Evolutionary conservation across 306 rosid genomes (phyloP).

Genomic region (Datisca glomerata): DNA sequence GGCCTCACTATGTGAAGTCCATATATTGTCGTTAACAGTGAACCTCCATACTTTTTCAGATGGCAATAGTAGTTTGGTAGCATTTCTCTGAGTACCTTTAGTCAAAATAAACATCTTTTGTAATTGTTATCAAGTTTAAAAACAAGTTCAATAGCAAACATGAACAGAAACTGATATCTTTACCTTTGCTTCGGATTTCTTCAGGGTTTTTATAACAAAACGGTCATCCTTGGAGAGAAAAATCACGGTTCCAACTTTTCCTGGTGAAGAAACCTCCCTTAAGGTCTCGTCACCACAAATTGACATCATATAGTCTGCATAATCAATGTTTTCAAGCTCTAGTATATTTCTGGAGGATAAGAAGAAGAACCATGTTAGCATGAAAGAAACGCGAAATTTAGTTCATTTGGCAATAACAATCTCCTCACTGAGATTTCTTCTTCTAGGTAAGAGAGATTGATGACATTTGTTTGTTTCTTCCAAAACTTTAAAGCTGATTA

Average conservation of each 20-base stretch:
- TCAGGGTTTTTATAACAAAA: slow-evolving; percentile 18
- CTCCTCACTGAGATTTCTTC: too few species aligned
- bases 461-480: too few species aligned
- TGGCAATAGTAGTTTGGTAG: slow-evolving; percentile 36
- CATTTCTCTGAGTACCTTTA: slow-evolving; percentile 23
- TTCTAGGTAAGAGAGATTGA: too few species aligned
- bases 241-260: slow-evolving; percentile 19
- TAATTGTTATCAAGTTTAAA: not conserved
- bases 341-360: slow-evolving; percentile 23
- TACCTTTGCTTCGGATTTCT: slow-evolving; percentile 32
- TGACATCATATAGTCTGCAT: slow-evolving; percentile 19
- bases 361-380: not conserved
- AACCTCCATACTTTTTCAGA: slow-evolving; percentile 15
- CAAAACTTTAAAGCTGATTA: too few species aligned
- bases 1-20: slow-evolving; percentile 34
- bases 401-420: too few species aligned
- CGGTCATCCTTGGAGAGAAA: slow-evolving; percentile 15
- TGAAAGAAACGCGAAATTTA: too few species aligned
- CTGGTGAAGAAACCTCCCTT: slow-evolving; percentile 18
- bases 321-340: slow-evolving; percentile 21
- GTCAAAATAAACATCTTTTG: slow-evolving; percentile 1
- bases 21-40: slow-evolving; percentile 22
- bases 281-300: slow-evolving; percentile 21
- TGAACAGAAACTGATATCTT: not conserved
- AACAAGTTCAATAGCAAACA: not conserved